phyloP scores from a whole-genome alignment of 164 flowering plant genomes.

The Sedum album region DNA sequence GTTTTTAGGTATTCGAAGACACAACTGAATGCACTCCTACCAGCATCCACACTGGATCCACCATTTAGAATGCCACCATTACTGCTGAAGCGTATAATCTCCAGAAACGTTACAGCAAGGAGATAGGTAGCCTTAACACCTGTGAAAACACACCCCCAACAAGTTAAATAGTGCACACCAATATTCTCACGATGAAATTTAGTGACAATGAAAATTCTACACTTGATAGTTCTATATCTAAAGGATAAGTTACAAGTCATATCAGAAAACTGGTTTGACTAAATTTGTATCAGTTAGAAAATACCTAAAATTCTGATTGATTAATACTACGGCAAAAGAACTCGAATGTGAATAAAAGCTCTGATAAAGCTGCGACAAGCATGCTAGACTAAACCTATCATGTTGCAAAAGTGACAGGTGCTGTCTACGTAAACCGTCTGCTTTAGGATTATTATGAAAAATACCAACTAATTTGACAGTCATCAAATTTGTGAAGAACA shows the following conservation, averaged over 20 bases:
- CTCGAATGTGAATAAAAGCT: no score
- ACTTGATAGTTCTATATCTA: no score
- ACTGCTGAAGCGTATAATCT: slow-evolving; percentile 91
- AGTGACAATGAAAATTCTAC: no score
- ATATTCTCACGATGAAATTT: no score
- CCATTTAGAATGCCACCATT: slow-evolving; percentile 98
- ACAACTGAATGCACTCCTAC: slow-evolving; percentile 94
- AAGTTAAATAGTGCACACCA: not conserved
- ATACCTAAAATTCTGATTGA: no score
- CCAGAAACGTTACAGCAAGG: slow-evolving; percentile 90
- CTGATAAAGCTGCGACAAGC: no score
- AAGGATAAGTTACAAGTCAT: no score
- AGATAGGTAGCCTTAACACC: slow-evolving; percentile 99
- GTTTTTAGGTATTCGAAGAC: slow-evolving; percentile 93
- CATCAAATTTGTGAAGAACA: not conserved
- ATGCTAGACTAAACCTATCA: not conserved
- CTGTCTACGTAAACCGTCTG: not conserved
- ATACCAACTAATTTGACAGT: no score
- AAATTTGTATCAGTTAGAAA: not conserved
- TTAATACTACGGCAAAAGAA: no score
- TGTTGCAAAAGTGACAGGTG: not conserved
- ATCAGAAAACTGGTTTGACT: not conserved
- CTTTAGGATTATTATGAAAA: no score
- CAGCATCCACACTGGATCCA: slow-evolving; percentile 36
- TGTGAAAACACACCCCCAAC: no score